Percentiles rank a stretch among this genome's conserved stretches.
Conservation (phyloP, 768 basidiomycete species). For the Rhodotorula kratochvilovae region DNA sequence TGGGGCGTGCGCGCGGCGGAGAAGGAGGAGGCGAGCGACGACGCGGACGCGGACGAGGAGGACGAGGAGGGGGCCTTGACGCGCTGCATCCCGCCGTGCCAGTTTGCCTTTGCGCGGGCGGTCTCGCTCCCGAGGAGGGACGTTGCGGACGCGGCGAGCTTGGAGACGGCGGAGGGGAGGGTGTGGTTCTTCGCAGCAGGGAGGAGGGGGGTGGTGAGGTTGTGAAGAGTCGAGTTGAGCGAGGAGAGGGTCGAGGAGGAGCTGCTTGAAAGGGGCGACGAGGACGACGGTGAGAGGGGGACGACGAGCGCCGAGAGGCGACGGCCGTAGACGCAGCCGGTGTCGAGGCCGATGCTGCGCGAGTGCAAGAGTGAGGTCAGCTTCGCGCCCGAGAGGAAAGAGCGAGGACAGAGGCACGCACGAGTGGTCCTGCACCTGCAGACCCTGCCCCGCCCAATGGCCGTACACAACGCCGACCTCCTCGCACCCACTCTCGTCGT, state of each 20-base stretch:
- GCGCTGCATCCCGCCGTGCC: constrained; percentile 10
- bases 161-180: no score
- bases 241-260: background rate
- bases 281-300: constrained; percentile 1
- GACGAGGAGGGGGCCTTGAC: background rate
- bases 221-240: background rate
- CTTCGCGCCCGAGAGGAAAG: background rate
- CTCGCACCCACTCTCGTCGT: constrained; percentile 2
- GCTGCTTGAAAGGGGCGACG: background rate
- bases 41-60: background rate
- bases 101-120: background rate
- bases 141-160: background rate
- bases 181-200: no score
- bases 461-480: constrained; percentile 28
- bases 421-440: constrained; percentile 21
- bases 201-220: background rate
- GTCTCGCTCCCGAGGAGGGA: background rate
- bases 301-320: constrained; percentile 34
- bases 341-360: constrained; percentile 33
- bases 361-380: background rate
- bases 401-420: background rate
- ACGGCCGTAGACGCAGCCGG: constrained; percentile 33
- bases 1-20: background rate
- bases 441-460: constrained; percentile 31
- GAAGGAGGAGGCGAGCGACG: background rate